Conservation (phyloP, 192 early-diverging fungal genomes). For the Spizellomyces sp. region DNA sequence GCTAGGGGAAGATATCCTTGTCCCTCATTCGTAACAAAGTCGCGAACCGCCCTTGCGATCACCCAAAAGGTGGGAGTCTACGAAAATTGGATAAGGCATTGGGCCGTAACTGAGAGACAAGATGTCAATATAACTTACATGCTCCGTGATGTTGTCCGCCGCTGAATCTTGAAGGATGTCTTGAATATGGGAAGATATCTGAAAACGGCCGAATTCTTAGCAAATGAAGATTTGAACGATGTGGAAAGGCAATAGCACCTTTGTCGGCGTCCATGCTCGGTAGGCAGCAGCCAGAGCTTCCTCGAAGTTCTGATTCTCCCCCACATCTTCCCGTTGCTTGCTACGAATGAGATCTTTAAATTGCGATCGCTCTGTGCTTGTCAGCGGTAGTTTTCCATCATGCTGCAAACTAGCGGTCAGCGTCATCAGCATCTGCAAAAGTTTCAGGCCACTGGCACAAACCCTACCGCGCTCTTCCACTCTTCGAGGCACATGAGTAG, state of each 20-base stretch:
- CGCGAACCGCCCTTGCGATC: constrained; percentile 70
- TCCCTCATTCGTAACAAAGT: constrained; percentile 77
- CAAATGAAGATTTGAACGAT: too few species aligned
- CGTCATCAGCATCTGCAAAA: too few species aligned
- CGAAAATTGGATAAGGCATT: background rate
- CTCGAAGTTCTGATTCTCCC: constrained; percentile 80
- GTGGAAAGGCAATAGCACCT: constrained; percentile 21
- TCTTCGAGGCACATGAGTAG: constrained; percentile 74
- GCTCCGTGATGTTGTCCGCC: background rate
- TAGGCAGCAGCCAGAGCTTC: constrained; percentile 75
- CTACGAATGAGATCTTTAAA: constrained; percentile 64
- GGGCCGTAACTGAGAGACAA: too few species aligned
- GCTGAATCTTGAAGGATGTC: constrained; percentile 1
- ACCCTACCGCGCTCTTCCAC: constrained; percentile 68
- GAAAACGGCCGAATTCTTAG: too few species aligned
- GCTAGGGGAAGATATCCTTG: constrained; percentile 76
- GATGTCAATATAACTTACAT: too few species aligned
- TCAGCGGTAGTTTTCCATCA: constrained; percentile 59
- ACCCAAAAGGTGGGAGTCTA: constrained; percentile 83
- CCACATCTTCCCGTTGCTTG: constrained; percentile 44
- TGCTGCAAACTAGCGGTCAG: constrained; percentile 42
- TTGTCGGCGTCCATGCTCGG: constrained; percentile 61
- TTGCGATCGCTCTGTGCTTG: constrained; percentile 62
- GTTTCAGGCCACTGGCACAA: too few species aligned
- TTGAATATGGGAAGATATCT: too few species aligned